Base-by-base conservation (phyloP, 2,329 filamentous ascomycete species). In the Fusarium buxicola region DNA sequence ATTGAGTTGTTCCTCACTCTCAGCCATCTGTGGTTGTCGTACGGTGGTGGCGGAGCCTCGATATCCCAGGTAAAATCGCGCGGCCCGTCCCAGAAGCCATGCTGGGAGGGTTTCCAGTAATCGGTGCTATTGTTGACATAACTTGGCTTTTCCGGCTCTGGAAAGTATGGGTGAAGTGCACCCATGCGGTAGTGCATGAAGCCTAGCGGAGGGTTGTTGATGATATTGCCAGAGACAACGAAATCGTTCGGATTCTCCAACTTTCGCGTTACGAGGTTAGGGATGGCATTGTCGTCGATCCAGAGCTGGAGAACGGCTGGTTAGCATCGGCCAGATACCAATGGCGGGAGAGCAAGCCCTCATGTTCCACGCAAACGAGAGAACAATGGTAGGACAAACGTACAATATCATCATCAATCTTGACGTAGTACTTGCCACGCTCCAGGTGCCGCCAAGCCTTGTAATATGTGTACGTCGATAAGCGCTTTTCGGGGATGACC, bases 121-220 rank as follows among this genome's bases (percentile, higher is more conserved):
- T 61, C 59, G 5, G 43, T 43, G 2, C 16, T 32, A 13, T 58
- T 56, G 11, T 44, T 46, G 21, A 52, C 28, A 2, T 54, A 49
- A 7, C 16, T 13, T 0, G 63, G 43, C 8, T 53, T 10, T 11
- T 50, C 31, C 2, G 30, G 27, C 21, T 66, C 64, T 2, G 63
- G 59, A 2, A 66, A 51, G 30, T 65, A 66, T 13, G 64, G 64
- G 11, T 66, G 63, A 0, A 66, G 46, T 8, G 64, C 64, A 7
- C 63, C 63, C 56, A 67, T 61, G 15, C 50, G 63, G 32, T 52
- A 61, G 12, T 66, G 64, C 13, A 66, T 55, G 44, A 66, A 66
- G 2, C 63, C 63, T 1, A 66, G 45, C 3, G 64, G 64, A 27
- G 64, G 64, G 7, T 67, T 66, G 7, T 66, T 67, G 39, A 66